A percentile compares a stretch with the other conserved stretches of the same genome.
Evolutionary conservation across 495 filamentous ascomycete genomes (phyloP).

Genomic region (Annulohypoxylon moriforme): DNA sequence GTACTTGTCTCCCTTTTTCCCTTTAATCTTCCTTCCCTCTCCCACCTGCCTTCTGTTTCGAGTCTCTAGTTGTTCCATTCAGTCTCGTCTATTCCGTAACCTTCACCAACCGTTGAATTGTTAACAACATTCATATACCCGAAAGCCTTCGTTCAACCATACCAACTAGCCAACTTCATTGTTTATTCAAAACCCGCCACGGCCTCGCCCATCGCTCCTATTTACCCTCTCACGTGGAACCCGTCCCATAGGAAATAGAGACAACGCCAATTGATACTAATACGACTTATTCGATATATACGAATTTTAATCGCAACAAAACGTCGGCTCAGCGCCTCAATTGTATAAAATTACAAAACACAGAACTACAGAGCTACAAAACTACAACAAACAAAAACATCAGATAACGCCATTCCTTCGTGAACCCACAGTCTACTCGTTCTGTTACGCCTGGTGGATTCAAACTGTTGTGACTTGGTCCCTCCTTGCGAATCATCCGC

Average conservation of each 20-base stretch:
- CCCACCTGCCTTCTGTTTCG: conserved; percentile 43
- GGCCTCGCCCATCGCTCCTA: conserved; percentile 3
- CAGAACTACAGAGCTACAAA: too few species aligned
- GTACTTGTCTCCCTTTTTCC: conserved; percentile 46
- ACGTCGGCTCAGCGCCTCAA: conserved; percentile 16
- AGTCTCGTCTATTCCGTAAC: neutral
- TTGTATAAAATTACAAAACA: conserved; percentile 13
- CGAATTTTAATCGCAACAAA: conserved; percentile 11
- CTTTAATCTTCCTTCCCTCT: conserved; percentile 44
- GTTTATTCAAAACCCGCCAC: conserved; percentile 9
- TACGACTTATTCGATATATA: conserved; percentile 7
- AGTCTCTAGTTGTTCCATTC: conserved; percentile 35
- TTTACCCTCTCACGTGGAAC: conserved; percentile 3
- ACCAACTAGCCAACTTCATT: conserved; percentile 4
- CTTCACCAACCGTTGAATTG: conserved; percentile 25
- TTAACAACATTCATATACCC: conserved; percentile 11
- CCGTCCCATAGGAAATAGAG: neutral
- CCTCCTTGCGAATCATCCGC: conserved; percentile 31
- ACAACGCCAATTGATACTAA: conserved; percentile 26
- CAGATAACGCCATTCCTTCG: conserved; percentile 23
- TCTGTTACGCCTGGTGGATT: conserved; percentile 34
- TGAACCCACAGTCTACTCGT: conserved; percentile 13
- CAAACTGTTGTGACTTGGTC: conserved; percentile 35
- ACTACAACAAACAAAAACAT: neutral
- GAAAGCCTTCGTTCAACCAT: conserved; percentile 21